Base-by-base conservation (phyloP, 768 basidiomycete genomes). In the Phaeotremella skinneri region DNA sequence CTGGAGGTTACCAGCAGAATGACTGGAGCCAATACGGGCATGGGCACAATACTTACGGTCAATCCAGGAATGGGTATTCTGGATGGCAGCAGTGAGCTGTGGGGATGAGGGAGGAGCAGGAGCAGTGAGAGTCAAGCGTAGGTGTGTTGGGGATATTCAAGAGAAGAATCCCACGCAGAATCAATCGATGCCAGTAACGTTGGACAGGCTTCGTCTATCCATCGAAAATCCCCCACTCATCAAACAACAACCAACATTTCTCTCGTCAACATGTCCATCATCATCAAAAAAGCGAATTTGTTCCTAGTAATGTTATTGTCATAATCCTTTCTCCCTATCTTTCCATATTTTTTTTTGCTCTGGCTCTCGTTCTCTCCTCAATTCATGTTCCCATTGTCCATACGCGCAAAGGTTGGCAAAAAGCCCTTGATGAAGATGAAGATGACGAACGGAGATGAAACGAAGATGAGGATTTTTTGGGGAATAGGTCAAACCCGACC, bases 1-100 rank as follows among this genome's bases (percentile, higher is more conserved):
- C 47, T 25, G 67, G 69, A 26, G 63, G 57, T 20, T 73, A 73
- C 56, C 66, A 62, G 3, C 60, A 62, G 32, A 69, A 70, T 51
- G 74, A 72, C 49, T 72, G 71, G 69, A 56, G 61, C 52, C 69
- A 68, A 41, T 73, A 76, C 51, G 72, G 66, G 23, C 56, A 60
- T 29, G 29, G 34, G 51, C 49, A 13, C 49, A 63, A 25, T 54
- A 58, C 55, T 56, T 45, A 45, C 23, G 43, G 43, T 45, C 43
- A 64, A 29, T 57, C 61, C 17, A 63, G 68, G 49, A 69, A 68
- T 41, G 69, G 66, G 9, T 69, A 69, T 54, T 51, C 59, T 29
- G 61, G 64, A 34, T 72, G 71, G 71, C 68, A 69, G 58, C 63
- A 69, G 57, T 69, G 25, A 20, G 5, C 29, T 2, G 2, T 26